Base-by-base conservation (phyloP, 2,329 filamentous ascomycete species). In the Thielaviopsis ethacetica region DNA sequence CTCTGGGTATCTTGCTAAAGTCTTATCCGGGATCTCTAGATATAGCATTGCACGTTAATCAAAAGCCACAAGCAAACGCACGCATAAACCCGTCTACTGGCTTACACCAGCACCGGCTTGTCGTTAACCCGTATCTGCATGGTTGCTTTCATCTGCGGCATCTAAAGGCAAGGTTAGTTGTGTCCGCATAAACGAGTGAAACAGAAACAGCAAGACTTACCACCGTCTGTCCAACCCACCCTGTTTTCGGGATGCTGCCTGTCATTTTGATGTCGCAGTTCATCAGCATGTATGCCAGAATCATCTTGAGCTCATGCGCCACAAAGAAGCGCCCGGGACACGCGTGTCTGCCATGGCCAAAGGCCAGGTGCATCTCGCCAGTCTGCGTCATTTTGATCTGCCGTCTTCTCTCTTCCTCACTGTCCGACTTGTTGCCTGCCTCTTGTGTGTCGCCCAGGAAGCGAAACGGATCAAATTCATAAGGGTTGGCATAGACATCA, bases 291-390 rank as follows among this genome's bases (percentile, higher is more conserved):
- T 78, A 72, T 0, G 75, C 70, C 38, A 80, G 64, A 15, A 80
- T 69, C 65, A 81, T 76, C 65, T 82, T 82, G 15, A 79, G 68
- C 65, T 80, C 77, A 59, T 78, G 72, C 0, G 76, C 72, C 0
- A 78, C 77, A 60, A 81, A 80, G 68, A 81, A 81, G 0, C 78
- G 71, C 0, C 79, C 79, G 0, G 77, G 75, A 53, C 78, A 77
- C 1, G 75, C 76, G 65, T 82, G 78, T 62, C 75, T 70, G 7
- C 80, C 80, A 61, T 81, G 77, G 0, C 80, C 79, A 66, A 83
- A 83, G 0, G 75, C 70, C 21, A 82, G 65, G 63, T 79, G 75
- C 7, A 68, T 65, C 44, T 75, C 69, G 41, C 74, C 76, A 1
- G 79, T 80, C 5, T 76, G 77, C 13, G 80, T 75, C 70, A 82